These are phyloP conservation scores for Pseudogymnoascus sp. DNA, from an alignment of 2,329 filamentous ascomycete genomes.

Conservation along the genomic window DNA sequence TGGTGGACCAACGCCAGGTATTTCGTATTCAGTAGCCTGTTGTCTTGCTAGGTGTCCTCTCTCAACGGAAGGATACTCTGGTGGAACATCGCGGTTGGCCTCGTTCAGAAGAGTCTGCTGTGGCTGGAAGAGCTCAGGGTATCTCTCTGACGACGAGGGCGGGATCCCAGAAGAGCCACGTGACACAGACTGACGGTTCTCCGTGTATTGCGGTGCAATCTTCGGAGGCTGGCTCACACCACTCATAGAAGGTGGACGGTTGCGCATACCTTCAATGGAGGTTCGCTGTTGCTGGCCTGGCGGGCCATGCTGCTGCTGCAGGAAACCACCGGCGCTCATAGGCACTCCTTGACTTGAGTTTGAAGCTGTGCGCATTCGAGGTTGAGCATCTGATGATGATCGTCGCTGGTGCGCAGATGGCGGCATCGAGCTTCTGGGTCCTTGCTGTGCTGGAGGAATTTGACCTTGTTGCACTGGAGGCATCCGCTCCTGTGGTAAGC, in stretches of 20 bases:
- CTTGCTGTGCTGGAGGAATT: neutral
- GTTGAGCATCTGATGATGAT: neutral
- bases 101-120: conserved; percentile 18
- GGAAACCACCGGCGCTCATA: neutral
- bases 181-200: conserved; percentile 12
- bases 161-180: conserved; percentile 31
- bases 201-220: neutral
- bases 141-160: conserved; percentile 43
- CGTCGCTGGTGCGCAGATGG: neutral
- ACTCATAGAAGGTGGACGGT: neutral
- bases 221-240: neutral
- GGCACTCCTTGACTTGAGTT: neutral
- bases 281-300: neutral
- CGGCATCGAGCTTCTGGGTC: neutral
- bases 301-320: neutral
- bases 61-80: conserved; percentile 22
- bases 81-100: conserved; percentile 18
- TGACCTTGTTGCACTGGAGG: neutral
- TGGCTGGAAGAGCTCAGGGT: conserved; percentile 38
- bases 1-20: conserved; percentile 30
- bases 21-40: conserved; percentile 33
- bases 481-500: neutral
- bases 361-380: neutral
- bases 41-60: conserved; percentile 32
- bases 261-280: neutral